Conservation (phyloP, 495 filamentous ascomycete genomes). For the Parachaetomium inaequale region DNA sequence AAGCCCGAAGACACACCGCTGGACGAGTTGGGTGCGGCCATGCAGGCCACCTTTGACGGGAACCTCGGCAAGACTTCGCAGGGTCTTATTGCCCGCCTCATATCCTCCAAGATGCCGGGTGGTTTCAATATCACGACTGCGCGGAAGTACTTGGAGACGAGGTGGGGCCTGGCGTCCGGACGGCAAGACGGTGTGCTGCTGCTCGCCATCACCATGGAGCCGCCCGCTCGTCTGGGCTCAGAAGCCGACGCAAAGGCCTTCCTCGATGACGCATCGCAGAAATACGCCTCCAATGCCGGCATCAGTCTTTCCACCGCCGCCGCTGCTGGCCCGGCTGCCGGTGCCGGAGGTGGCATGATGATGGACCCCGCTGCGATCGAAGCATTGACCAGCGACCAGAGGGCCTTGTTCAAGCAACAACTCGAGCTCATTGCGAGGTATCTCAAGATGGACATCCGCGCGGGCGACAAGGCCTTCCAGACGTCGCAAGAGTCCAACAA, state of each 20-base stretch:
- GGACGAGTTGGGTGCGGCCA: slow-evolving; percentile 89
- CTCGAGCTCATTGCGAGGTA: slow-evolving; percentile 92
- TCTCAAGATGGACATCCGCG: slow-evolving; percentile 91
- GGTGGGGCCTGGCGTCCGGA: slow-evolving; percentile 85
- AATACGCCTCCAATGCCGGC: slow-evolving; percentile 82
- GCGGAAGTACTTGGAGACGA: slow-evolving; percentile 88
- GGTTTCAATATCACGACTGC: slow-evolving; percentile 97
- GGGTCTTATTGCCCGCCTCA: slow-evolving; percentile 85
- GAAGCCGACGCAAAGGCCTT: slow-evolving; percentile 89
- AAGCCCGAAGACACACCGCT: slow-evolving; percentile 97
- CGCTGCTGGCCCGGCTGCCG: slow-evolving; percentile 68
- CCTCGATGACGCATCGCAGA: slow-evolving; percentile 79
- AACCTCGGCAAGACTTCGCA: slow-evolving; percentile 96
- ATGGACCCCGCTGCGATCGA: slow-evolving; percentile 98
- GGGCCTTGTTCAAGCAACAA: slow-evolving; percentile 93
- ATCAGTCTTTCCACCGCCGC: slow-evolving; percentile 76
- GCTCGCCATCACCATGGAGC: slow-evolving; percentile 89
- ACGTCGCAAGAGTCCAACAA: slow-evolving; percentile 77
- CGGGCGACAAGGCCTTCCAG: slow-evolving; percentile 89
- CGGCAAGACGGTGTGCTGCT: slow-evolving; percentile 89
- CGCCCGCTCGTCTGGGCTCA: slow-evolving; percentile 77
- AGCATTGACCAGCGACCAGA: slow-evolving; percentile 93
- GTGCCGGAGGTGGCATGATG: slow-evolving; percentile 81
- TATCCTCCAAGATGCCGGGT: slow-evolving; percentile 99
- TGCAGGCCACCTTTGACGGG: slow-evolving; percentile 97